Percentiles rank a stretch among this genome's conserved stretches.
phyloP scores from a whole-genome alignment of 2,329 filamentous ascomycete genomes.

The Fusarium sambucinum region DNA sequence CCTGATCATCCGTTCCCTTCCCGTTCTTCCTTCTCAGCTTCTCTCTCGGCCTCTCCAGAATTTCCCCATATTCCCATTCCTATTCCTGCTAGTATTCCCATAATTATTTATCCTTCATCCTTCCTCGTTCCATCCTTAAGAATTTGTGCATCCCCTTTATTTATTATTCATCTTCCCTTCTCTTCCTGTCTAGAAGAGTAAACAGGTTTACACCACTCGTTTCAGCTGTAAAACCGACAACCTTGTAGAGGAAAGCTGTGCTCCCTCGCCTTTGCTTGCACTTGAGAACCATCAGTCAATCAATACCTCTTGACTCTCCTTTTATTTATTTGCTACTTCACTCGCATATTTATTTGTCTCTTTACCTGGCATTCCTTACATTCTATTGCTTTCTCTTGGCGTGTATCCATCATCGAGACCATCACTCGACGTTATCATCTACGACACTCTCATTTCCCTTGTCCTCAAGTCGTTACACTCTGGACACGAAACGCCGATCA shows the following conservation, averaged over 20 bases:
- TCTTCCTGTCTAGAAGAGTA: constrained; percentile 22
- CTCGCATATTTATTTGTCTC: constrained; percentile 10
- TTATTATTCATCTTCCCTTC: constrained; percentile 4
- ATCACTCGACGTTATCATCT: constrained; percentile 1
- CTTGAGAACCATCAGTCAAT: constrained; percentile 3
- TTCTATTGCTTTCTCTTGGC: constrained; percentile 12
- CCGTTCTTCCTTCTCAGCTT: constrained; percentile 13
- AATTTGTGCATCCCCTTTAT: constrained; percentile 38
- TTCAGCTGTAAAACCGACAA: constrained; percentile 41
- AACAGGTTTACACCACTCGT: constrained; percentile 38
- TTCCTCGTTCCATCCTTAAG: constrained; percentile 1
- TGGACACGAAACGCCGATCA: constrained; percentile 19
- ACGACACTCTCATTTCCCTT: constrained; percentile 27
- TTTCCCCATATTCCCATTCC: constrained; percentile 21
- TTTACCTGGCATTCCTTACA: background rate
- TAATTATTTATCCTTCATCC: constrained; percentile 1
- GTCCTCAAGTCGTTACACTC: constrained; percentile 5
- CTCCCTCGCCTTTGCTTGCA: constrained; percentile 38
- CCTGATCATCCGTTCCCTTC: constrained; percentile 31
- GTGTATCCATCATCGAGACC: constrained; percentile 10
- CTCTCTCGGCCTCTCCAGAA: constrained; percentile 1
- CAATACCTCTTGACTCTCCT: constrained; percentile 21
- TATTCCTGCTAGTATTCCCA: background rate
- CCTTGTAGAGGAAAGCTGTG: constrained; percentile 43
- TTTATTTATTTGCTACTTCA: constrained; percentile 1